Evolutionary conservation across 1,284 basidiomycete genomes (phyloP).

Genomic region (Ustilago sp.): DNA sequence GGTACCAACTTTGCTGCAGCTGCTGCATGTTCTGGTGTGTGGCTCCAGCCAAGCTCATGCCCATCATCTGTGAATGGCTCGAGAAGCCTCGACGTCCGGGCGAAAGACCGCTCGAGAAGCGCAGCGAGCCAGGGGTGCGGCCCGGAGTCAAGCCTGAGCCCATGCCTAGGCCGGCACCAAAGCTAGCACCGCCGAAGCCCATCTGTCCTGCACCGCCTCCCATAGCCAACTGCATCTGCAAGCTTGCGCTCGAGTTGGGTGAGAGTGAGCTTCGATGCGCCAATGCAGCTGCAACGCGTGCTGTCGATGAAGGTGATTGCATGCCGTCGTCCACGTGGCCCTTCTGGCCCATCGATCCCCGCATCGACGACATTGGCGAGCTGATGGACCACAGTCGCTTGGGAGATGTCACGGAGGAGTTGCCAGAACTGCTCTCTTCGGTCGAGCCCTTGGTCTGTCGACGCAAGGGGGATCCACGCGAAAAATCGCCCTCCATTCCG

Average conservation of each 20-base stretch:
- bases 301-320: constrained; percentile 47
- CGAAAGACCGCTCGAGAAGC: constrained; percentile 43
- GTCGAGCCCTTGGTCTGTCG: constrained; percentile 35
- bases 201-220: constrained; percentile 29
- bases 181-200: constrained; percentile 30
- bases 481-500: constrained; percentile 35
- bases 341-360: constrained; percentile 28
- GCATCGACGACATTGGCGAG: constrained; percentile 54
- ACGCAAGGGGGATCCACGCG: constrained; percentile 44
- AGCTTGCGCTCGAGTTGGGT: constrained; percentile 40
- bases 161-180: constrained; percentile 46
- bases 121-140: constrained; percentile 39
- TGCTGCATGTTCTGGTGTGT: constrained; percentile 32
- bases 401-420: constrained; percentile 44
- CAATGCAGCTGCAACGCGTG: constrained; percentile 39
- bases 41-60: constrained; percentile 33
- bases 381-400: constrained; percentile 53
- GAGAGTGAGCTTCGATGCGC: constrained; percentile 50
- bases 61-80: constrained; percentile 30
- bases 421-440: constrained; percentile 15
- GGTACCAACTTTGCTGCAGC: constrained; percentile 35
- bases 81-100: constrained; percentile 38
- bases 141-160: constrained; percentile 43
- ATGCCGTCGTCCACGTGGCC: constrained; percentile 19
- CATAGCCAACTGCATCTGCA: constrained; percentile 55